Conservation (phyloP, 164 flowering plant genomes). For the Magnolia kwangsiensis region DNA sequence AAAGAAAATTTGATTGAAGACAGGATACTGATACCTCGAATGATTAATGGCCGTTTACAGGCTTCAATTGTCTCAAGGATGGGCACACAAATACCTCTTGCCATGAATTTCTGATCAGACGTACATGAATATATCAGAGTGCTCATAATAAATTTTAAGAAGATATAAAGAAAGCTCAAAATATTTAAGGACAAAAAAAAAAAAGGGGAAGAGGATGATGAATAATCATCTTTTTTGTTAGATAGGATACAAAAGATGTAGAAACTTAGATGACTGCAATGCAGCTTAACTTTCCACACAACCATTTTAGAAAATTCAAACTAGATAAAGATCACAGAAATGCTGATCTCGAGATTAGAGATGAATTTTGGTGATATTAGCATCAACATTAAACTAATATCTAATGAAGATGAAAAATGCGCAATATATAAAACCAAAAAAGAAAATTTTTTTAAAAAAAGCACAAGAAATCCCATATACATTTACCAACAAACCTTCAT, state of each 20-base stretch:
- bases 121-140: neutral
- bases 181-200: neutral
- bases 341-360: neutral
- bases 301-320: neutral
- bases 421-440: no score
- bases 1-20: neutral
- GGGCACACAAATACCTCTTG: neutral
- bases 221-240: neutral
- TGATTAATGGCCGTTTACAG: neutral
- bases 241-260: no score
- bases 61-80: neutral
- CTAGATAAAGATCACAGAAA: neutral
- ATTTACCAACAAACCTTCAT: neutral
- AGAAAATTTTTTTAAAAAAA: no score
- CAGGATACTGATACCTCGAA: neutral
- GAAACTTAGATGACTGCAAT: no score
- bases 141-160: neutral
- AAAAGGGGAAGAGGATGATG: neutral
- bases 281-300: neutral
- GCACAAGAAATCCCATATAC: neutral
- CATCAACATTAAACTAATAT: neutral
- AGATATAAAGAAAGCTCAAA: neutral
- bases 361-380: neutral
- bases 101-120: neutral
- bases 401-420: neutral